These are phyloP conservation scores for Elaeis guineensis DNA, from an alignment of 176 grass and related monocot species.

Conservation along the genomic window DNA sequence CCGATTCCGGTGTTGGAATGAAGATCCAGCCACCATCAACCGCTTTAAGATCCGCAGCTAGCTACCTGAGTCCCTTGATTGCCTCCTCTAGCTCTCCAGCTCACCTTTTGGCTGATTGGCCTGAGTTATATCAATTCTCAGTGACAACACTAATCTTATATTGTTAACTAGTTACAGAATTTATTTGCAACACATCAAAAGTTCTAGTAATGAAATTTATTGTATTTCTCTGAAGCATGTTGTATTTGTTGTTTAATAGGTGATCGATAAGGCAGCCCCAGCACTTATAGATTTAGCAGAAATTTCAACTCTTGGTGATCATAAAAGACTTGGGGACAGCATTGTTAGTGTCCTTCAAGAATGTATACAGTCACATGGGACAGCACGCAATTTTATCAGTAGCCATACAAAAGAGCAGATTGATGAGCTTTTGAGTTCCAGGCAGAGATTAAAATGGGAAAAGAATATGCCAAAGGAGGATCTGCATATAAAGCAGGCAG, in stretches of 20 bases:
- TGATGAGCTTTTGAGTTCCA: conserved; percentile 70
- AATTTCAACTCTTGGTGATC: conserved; percentile 62
- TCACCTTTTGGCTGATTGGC: no score
- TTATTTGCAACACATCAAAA: no score
- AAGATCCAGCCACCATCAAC: no score
- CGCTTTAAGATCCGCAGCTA: no score
- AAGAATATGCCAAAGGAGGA: conserved; percentile 97
- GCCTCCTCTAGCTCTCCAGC: no score
- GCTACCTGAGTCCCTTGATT: no score
- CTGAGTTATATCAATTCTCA: no score
- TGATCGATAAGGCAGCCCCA: conserved; percentile 84
- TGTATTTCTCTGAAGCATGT: no score
- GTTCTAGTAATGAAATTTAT: no score
- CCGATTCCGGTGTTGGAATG: no score
- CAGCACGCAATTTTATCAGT: conserved; percentile 34
- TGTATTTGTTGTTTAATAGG: conserved; percentile 25
- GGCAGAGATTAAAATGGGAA: conserved; percentile 72
- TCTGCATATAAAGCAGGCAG: conserved; percentile 96
- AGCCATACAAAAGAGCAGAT: conserved; percentile 64
- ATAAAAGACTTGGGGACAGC: conserved; percentile 76
- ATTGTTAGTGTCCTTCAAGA: conserved; percentile 68
- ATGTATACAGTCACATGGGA: conserved; percentile 42
- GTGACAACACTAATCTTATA: no score
- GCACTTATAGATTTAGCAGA: conserved; percentile 74
- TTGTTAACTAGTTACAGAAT: no score